A percentile compares a stretch with the other conserved stretches of the same genome.
These are phyloP conservation scores for Inonotus obliquus DNA, from an alignment of 1,284 basidiomycete species.

Conservation along the genomic window DNA sequence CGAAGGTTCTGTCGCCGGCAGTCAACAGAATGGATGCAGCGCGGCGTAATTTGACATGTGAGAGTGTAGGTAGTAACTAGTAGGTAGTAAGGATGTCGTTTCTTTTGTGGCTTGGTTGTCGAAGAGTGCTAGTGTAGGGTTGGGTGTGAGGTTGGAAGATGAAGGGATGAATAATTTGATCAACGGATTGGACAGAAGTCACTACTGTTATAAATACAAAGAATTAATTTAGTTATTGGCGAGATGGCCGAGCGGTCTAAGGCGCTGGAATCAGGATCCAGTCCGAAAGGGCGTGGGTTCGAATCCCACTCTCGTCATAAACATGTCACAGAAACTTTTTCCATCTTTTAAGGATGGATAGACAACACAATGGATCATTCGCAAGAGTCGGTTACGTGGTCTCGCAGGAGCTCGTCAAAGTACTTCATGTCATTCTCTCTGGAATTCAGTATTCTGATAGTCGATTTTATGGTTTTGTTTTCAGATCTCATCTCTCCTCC, in stretches of 20 bases:
- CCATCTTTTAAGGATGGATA: not conserved
- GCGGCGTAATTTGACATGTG: too few relatives aligned
- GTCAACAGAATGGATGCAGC: too few relatives aligned
- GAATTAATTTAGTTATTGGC: constrained; percentile 1
- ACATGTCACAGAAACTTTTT: not conserved
- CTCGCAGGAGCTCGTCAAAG: constrained; percentile 53
- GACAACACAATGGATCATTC: not conserved
- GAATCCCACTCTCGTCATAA: constrained; percentile 39
- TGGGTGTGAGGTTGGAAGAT: too few relatives aligned
- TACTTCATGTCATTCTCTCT: constrained; percentile 21
- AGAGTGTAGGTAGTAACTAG: too few relatives aligned
- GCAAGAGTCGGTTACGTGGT: constrained; percentile 48
- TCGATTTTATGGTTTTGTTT: not conserved
- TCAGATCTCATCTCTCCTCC: constrained; percentile 66
- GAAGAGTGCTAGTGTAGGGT: too few relatives aligned
- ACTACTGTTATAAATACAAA: too few relatives aligned
- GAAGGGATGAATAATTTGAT: too few relatives aligned
- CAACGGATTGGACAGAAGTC: too few relatives aligned
- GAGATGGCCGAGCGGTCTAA: constrained; percentile 34
- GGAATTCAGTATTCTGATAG: not conserved
- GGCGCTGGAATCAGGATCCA: constrained; percentile 33
- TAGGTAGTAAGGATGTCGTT: too few relatives aligned
- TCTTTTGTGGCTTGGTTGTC: too few relatives aligned
- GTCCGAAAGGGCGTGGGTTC: constrained; percentile 45
- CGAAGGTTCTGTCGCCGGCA: too few relatives aligned